phyloP scores from a whole-genome alignment of 305 asterid genomes.

The Coffea humblotiana region DNA sequence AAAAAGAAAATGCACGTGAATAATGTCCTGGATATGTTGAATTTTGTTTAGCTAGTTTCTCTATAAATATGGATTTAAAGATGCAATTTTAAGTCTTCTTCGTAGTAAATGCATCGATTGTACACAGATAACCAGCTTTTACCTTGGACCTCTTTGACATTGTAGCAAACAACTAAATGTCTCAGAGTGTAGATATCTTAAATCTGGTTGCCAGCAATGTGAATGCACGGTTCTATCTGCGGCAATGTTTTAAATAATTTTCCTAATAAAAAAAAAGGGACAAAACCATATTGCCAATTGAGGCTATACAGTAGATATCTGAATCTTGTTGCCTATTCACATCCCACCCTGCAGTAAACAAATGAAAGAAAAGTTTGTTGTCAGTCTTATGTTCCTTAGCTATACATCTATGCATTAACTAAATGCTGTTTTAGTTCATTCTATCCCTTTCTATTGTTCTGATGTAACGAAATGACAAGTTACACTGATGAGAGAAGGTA shows the following conservation, averaged over 20 bases:
- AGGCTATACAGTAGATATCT: neutral
- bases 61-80: neutral
- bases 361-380: neutral
- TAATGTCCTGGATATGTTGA: neutral
- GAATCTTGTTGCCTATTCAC: neutral
- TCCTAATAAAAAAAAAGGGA: neutral
- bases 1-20: neutral
- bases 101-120: neutral
- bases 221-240: neutral
- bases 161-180: neutral
- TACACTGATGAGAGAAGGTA: neutral
- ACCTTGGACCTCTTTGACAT: neutral
- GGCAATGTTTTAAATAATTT: neutral
- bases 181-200: neutral
- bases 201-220: neutral
- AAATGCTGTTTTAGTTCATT: neutral
- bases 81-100: neutral
- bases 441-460: neutral
- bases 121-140: neutral
- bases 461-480: neutral
- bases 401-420: neutral
- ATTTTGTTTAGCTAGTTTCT: neutral
- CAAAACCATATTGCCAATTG: neutral
- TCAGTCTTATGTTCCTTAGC: neutral
- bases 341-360: neutral